Base-by-base conservation (phyloP, 2,329 filamentous ascomycete genomes). In the Hypoxylon sp. region DNA sequence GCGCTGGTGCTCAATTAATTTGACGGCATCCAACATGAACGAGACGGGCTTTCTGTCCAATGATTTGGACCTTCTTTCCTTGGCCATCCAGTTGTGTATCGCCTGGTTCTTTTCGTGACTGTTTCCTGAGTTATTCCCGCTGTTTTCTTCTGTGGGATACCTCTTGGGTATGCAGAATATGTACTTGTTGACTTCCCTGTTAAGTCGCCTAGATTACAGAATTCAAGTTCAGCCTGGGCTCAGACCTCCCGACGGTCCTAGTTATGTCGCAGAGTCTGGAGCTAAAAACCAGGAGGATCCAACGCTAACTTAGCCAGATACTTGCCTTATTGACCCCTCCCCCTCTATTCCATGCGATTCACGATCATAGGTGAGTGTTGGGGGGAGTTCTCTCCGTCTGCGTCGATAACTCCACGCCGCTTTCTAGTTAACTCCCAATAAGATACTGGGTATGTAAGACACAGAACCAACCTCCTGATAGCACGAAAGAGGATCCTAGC, bases 1-100 rank as follows among this genome's bases (percentile, higher is more conserved):
- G 61, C 51, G 64, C 60, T 67, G 66, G 62, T 52, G 35, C 48
- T 66, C 53, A 70, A 68, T 70, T 63, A 67, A 70, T 70, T 70
- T 63, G 51, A 55, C 70, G 67, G 70, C 55, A 70, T 42, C 63
- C 67, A 65, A 70, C 70, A 71, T 68, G 48, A 48, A 11, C 57
- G 56, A 59, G 62, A 66, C 67, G 67, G 56, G 60, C 60, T 55
- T 63, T 42, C 5, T 55, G 44, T 57, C 59, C 51, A 60, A 44
- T 60, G 8, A 29, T 22, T 48, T 39, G 50, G 54, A n/a, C 22
- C 48, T 46, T 50, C 33, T 33, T 48, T 60, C 17, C 46, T 50
- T 60, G 37, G 52, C 51, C 47, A 29, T 53, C 53, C 48, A 59
- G 54, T 48, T 65, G 10, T 19, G 48, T 22, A 35, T 31, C 44